Evolutionary conservation across 2,329 filamentous ascomycete species (phyloP), one percentile per base, ranked within the genome.

Genomic region (Sclerotinia minor): DNA sequence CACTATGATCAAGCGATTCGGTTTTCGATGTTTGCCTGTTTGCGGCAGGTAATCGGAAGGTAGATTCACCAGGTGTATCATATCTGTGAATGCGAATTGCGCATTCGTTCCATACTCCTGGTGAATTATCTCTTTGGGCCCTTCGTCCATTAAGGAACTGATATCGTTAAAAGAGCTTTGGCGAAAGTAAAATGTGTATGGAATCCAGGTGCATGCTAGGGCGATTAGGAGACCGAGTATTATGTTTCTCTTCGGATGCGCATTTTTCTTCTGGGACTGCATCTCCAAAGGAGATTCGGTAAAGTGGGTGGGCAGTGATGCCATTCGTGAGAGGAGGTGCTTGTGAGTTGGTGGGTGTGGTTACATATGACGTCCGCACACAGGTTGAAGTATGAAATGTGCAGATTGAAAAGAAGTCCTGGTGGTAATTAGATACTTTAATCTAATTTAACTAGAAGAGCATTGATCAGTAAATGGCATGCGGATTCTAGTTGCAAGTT

Each of bases 1-100:
- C 45, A 98, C 83, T 69, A 98, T 83, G 45, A 98, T 82, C 32
- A 99, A 81, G 24, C 93, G 83, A 65, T 84, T 86, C 29, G 80
- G 74, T 49, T 81, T 79, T 26, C 77, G 68, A 35, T 73, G 57
- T 4, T 79, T 80, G 3, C 75, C 75, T 1, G 72, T 76, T 38
- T 75, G 63, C 1, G 76, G 76, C 1, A 77, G 57, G 55, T 70
- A 74, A 19, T 73, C 68, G 3, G 72, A 53, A 19, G 75, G 72
- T 2, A 77, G 70, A 50, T 76, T 73, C 63, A 73, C 69, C 1
- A 77, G 50, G 44, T 75, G 71, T n/a, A 73, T 74, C 69, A 74
- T 69, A 45, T 75, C 72, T 38, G 70, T 72, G 50, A 74, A 72
- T 0, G 63, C 68, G 19, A 71, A 72, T 24, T 68, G 72, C 24